Evolutionary conservation across 148 eudicot species (phyloP).

Genomic region (Cornus suecica): DNA sequence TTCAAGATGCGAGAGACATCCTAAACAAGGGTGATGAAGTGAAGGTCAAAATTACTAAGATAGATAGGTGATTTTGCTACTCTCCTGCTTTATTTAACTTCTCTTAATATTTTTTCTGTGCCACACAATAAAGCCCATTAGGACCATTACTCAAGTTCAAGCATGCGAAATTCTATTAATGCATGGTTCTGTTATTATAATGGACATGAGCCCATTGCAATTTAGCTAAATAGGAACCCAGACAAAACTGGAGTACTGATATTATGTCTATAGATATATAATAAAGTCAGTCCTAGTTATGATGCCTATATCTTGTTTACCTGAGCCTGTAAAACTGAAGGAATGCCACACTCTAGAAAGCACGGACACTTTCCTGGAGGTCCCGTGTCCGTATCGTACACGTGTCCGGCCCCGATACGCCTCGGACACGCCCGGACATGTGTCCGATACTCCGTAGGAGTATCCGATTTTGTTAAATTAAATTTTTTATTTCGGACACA

Average conservation of each 20-base stretch:
- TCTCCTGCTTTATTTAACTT: neutral
- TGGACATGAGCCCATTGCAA: neutral
- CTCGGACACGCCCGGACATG: too few relatives aligned
- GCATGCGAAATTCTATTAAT: neutral
- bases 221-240: neutral
- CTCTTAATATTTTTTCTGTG: neutral
- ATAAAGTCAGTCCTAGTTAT: neutral
- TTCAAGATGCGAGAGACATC: constrained; percentile 82
- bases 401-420: too few relatives aligned
- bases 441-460: too few relatives aligned
- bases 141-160: neutral
- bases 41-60: constrained; percentile 60
- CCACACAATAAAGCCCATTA: neutral
- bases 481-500: too few relatives aligned
- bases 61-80: constrained; percentile 60
- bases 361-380: too few relatives aligned
- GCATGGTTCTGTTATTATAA: neutral
- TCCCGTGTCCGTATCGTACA: too few relatives aligned
- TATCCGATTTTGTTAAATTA: too few relatives aligned
- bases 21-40: constrained; percentile 73
- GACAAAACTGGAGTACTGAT: neutral
- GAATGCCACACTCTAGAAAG: too few relatives aligned
- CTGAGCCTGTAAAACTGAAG: neutral
- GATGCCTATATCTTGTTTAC: neutral
- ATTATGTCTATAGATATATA: too few relatives aligned